Percentiles rank a stretch among this genome's conserved stretches.
Evolutionary conservation across 495 filamentous ascomycete species (phyloP).

Genomic region (Ramalina intermedia): DNA sequence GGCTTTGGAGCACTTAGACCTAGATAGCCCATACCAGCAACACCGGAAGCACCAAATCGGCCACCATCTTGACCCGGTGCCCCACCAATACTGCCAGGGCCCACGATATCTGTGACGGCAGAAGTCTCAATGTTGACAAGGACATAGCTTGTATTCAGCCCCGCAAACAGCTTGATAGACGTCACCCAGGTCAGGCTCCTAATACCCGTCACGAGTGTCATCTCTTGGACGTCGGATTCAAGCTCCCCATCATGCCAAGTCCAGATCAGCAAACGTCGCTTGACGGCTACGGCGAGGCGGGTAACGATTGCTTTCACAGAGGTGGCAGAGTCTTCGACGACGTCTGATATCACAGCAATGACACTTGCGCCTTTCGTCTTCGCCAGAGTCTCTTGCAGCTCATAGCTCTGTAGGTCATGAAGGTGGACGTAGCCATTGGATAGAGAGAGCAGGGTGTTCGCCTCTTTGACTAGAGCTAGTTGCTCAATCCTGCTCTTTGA

Average conservation of each 20-base stretch:
- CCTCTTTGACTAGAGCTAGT: constrained; percentile 88
- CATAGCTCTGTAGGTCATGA: constrained; percentile 75
- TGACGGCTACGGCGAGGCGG: constrained; percentile 77
- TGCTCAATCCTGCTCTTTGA: constrained; percentile 78
- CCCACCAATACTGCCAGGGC: constrained; percentile 60
- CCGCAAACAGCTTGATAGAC: constrained; percentile 70
- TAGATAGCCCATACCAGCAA: constrained; percentile 81
- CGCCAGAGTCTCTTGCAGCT: constrained; percentile 59
- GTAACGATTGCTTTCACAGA: constrained; percentile 84
- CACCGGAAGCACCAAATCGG: constrained; percentile 50
- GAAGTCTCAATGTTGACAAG: constrained; percentile 70
- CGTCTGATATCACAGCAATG: constrained; percentile 89
- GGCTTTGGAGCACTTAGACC: constrained; percentile 83
- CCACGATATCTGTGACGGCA: constrained; percentile 59
- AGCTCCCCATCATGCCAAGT: constrained; percentile 93
- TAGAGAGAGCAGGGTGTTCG: constrained; percentile 75
- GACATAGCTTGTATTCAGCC: constrained; percentile 76
- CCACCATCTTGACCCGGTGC: constrained; percentile 46
- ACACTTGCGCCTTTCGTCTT: constrained; percentile 76
- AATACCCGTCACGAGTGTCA: constrained; percentile 63
- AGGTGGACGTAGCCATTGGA: constrained; percentile 77
- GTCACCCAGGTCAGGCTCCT: constrained; percentile 82
- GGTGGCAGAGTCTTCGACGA: constrained; percentile 66
- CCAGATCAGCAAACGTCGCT: constrained; percentile 80
- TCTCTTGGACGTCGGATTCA: constrained; percentile 53